phyloP scores from a whole-genome alignment of 805 yeast species.

The Tetrapisispora fleetii region DNA sequence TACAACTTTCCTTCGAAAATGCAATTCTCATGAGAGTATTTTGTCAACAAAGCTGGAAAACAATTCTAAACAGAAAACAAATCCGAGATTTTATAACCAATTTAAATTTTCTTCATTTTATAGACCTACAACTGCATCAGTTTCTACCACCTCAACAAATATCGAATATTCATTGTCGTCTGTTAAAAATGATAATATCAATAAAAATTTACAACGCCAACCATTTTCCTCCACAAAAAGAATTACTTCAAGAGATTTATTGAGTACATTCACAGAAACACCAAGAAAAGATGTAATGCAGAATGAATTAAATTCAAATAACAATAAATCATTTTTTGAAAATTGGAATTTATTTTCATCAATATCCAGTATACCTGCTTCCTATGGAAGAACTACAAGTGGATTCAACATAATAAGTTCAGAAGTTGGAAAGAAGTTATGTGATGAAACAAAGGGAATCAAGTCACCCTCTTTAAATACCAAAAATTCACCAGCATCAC shows the following conservation, averaged over 20 bases:
- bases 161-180: neutral
- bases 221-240: neutral
- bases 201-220: neutral
- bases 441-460: neutral
- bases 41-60: slow-evolving; percentile 11
- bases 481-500: neutral
- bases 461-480: neutral
- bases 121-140: slow-evolving; percentile 1
- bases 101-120: neutral
- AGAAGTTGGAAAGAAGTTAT: neutral
- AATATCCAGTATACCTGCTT: slow-evolving; percentile 3
- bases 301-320: neutral
- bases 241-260: slow-evolving; percentile 9
- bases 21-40: slow-evolving; percentile 28
- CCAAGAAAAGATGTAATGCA: neutral
- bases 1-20: slow-evolving; percentile 17
- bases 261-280: slow-evolving; percentile 4
- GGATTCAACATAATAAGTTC: neutral
- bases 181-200: neutral
- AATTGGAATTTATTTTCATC: slow-evolving; percentile 13
- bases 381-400: neutral
- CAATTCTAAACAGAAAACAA: neutral
- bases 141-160: neutral
- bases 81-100: neutral
- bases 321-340: slow-evolving; percentile 10